A percentile compares a stretch with the other conserved stretches of the same genome.
Conservation (phyloP, 371 early-diverging fungal species). For the Catenaria anguillulae region DNA sequence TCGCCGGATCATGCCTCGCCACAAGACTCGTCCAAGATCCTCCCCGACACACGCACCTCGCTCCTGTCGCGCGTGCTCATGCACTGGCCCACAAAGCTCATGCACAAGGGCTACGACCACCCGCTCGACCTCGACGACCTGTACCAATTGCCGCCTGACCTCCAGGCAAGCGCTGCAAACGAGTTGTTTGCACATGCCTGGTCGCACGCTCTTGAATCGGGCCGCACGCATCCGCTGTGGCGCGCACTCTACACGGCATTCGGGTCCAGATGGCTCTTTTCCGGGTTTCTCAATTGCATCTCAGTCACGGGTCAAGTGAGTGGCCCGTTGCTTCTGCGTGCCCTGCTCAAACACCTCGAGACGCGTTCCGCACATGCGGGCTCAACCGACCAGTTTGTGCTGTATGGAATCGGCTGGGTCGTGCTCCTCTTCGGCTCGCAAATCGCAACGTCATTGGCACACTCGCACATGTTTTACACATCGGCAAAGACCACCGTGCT, state of each 20-base stretch:
- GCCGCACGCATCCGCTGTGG: neutral
- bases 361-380: neutral
- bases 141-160: too few species aligned
- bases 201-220: too few species aligned
- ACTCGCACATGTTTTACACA: neutral
- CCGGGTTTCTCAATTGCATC: neutral
- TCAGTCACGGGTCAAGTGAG: neutral
- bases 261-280: neutral
- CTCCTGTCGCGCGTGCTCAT: too few species aligned
- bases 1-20: too few species aligned
- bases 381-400: neutral
- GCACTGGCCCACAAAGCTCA: too few species aligned
- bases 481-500: neutral
- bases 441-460: neutral
- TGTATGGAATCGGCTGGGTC: neutral
- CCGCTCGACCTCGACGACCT: too few species aligned
- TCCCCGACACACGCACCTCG: too few species aligned
- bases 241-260: neutral
- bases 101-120: too few species aligned
- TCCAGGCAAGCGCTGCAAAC: too few species aligned
- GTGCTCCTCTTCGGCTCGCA: conserved; percentile 26
- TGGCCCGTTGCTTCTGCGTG: neutral
- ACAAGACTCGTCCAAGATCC: too few species aligned
- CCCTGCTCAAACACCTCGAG: neutral
- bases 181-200: too few species aligned